Percentiles rank a stretch among this genome's conserved stretches.
These are phyloP conservation scores for Silene vulgaris DNA, from an alignment of 179 eudicot genomes.

Conservation along the genomic window DNA sequence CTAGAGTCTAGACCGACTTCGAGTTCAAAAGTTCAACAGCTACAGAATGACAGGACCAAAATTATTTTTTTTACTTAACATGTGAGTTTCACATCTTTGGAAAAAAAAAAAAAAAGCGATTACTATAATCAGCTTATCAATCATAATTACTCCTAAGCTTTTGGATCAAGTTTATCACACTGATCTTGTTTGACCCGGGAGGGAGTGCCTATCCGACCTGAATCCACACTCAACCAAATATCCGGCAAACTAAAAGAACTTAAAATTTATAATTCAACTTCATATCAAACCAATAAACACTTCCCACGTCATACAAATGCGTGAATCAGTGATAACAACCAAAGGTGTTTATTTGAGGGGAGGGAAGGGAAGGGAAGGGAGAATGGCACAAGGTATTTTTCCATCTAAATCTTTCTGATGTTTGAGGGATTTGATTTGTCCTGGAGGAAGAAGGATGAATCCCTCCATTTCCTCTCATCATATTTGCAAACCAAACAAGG, in stretches of 20 bases:
- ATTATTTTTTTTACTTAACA: not conserved
- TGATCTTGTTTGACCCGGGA: too few species aligned
- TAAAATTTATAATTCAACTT: not conserved
- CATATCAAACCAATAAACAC: not conserved
- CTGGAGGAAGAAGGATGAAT: too few species aligned
- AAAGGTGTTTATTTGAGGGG: not conserved
- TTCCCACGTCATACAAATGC: not conserved
- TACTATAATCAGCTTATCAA: not conserved
- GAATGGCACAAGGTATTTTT: too few species aligned
- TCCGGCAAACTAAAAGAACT: not conserved
- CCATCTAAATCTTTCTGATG: too few species aligned
- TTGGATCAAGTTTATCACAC: too few species aligned
- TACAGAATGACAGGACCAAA: not conserved
- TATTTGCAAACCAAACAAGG: too few species aligned
- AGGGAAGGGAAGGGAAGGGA: too few species aligned
- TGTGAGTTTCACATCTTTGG: not conserved
- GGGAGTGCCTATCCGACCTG: not conserved
- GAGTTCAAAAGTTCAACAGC: not conserved
- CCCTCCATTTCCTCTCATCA: too few species aligned
- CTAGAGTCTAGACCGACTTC: not conserved
- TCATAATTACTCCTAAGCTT: not conserved
- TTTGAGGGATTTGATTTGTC: too few species aligned
- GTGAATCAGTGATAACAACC: not conserved
- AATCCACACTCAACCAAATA: not conserved
- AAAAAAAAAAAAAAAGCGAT: too few species aligned